Evolutionary conservation across 495 filamentous ascomycete species (phyloP).

Genomic region (Corynascus novoguineensis): DNA sequence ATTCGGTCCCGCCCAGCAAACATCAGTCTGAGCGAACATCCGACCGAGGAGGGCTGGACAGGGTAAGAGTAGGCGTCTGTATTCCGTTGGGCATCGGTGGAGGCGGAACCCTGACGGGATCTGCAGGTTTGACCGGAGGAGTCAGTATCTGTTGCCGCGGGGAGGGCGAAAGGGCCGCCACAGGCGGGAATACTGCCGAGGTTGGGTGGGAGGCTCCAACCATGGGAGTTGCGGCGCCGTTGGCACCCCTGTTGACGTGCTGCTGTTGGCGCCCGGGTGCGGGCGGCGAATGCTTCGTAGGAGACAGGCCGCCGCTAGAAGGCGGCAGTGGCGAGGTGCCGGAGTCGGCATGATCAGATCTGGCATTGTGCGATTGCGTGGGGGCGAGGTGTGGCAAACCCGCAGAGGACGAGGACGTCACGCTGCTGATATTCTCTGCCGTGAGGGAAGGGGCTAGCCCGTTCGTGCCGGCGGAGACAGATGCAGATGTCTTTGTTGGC

Average conservation of each 20-base stretch:
- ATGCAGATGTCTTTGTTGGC: constrained; percentile 28
- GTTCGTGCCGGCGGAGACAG: constrained; percentile 14
- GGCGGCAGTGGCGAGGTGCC: constrained; percentile 46
- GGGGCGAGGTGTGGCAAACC: constrained; percentile 27
- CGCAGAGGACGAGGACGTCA: constrained; percentile 14
- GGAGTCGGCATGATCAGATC: constrained; percentile 16
- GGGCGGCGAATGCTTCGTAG: constrained; percentile 63
- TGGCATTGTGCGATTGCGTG: constrained; percentile 14
- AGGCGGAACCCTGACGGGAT: constrained; percentile 26
- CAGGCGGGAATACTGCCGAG: constrained; percentile 46
- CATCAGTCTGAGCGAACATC: not conserved
- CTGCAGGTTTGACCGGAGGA: constrained; percentile 44
- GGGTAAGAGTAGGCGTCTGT: not conserved
- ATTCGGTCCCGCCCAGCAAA: not conserved
- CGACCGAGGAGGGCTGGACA: not conserved
- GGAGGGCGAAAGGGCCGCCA: constrained; percentile 47
- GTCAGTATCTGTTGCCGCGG: constrained; percentile 46
- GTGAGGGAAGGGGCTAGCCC: constrained; percentile 10
- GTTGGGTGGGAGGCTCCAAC: constrained; percentile 22
- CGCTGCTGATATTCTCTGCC: constrained; percentile 14
- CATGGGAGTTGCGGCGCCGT: constrained; percentile 19
- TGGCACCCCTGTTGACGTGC: constrained; percentile 15
- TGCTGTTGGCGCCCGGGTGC: constrained; percentile 23
- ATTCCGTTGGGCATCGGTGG: constrained; percentile 1
- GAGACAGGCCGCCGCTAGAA: constrained; percentile 61